Percentiles rank a stretch among this genome's conserved stretches.
Conservation (phyloP, 257 asterid genomes). For the Petunia axillaris region DNA sequence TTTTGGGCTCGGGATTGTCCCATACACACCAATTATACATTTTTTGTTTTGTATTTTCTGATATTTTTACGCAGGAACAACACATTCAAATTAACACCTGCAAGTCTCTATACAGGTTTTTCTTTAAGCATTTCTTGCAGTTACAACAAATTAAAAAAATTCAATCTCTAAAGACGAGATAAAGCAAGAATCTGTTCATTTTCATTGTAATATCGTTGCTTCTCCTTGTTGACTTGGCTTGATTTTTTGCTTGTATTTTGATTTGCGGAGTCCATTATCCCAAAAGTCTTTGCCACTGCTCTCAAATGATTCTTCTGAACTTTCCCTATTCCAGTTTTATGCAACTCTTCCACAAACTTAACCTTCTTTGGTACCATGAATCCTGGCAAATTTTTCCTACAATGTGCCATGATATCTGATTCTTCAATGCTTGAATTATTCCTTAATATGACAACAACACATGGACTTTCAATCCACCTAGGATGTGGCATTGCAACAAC, state of each 20-base stretch:
- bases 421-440: neutral
- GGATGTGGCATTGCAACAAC: constrained; percentile 96
- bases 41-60: too few species aligned
- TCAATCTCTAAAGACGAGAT: constrained; percentile 24
- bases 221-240: neutral
- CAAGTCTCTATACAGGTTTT: neutral
- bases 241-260: neutral
- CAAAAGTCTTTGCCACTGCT: constrained; percentile 14
- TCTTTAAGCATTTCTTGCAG: neutral
- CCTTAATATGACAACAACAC: neutral
- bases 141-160: too few species aligned
- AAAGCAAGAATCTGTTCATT: constrained; percentile 15
- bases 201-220: neutral
- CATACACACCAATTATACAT: too few species aligned
- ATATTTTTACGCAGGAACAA: too few species aligned
- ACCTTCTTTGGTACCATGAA: constrained; percentile 25
- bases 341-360: constrained; percentile 16
- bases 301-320: constrained; percentile 19
- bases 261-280: neutral
- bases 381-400: neutral
- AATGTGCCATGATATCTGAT: neutral
- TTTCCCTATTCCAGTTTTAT: neutral
- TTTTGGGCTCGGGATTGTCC: too few species aligned
- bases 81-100: neutral
- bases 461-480: constrained; percentile 56